These are phyloP conservation scores for Gymnopilus dilepis DNA, from an alignment of 768 basidiomycete species.

Conservation along the genomic window DNA sequence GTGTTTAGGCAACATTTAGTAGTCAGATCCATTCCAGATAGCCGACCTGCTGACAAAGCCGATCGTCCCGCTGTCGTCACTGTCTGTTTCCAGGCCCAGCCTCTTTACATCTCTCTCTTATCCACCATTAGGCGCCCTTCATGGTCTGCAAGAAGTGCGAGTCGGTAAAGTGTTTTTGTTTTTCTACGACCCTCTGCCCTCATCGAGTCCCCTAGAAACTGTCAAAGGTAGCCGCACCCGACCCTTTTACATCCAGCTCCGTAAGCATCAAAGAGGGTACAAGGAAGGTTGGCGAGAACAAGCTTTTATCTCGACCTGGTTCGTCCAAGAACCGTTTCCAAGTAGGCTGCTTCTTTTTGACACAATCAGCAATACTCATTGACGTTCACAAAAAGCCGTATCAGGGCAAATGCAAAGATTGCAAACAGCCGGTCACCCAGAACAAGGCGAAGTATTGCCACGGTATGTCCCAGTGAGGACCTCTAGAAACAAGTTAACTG, in stretches of 20 bases:
- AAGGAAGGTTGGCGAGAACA: slow-evolving; percentile 85
- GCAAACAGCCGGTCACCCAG: slow-evolving; percentile 83
- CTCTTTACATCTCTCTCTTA: slow-evolving; percentile 20
- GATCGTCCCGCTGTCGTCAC: slow-evolving; percentile 28
- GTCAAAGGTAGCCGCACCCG: slow-evolving; percentile 87
- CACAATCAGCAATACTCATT: slow-evolving; percentile 27
- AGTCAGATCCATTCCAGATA: slow-evolving; percentile 28
- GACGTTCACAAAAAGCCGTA: slow-evolving; percentile 64
- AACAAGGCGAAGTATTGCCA: slow-evolving; percentile 91
- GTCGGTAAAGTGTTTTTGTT: slow-evolving; percentile 50
- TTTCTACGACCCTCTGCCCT: slow-evolving; percentile 21
- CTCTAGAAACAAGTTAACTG: slow-evolving; percentile 13
- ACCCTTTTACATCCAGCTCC: slow-evolving; percentile 81
- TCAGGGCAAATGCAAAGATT: slow-evolving; percentile 86
- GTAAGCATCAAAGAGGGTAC: slow-evolving; percentile 79
- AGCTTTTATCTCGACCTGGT: slow-evolving; percentile 72
- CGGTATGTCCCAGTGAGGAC: slow-evolving; percentile 51
- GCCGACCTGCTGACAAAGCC: slow-evolving; percentile 41
- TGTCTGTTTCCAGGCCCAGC: slow-evolving; percentile 20
- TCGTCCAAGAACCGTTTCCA: slow-evolving; percentile 80
- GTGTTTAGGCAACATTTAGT: slow-evolving; percentile 18
- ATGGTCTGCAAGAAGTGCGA: slow-evolving; percentile 94
- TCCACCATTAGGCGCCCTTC: slow-evolving; percentile 34
- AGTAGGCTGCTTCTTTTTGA: slow-evolving; percentile 45
- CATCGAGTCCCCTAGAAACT: slow-evolving; percentile 68